phyloP scores from a whole-genome alignment of 2,329 filamentous ascomycete genomes.

The Aureobasidium sp. region DNA sequence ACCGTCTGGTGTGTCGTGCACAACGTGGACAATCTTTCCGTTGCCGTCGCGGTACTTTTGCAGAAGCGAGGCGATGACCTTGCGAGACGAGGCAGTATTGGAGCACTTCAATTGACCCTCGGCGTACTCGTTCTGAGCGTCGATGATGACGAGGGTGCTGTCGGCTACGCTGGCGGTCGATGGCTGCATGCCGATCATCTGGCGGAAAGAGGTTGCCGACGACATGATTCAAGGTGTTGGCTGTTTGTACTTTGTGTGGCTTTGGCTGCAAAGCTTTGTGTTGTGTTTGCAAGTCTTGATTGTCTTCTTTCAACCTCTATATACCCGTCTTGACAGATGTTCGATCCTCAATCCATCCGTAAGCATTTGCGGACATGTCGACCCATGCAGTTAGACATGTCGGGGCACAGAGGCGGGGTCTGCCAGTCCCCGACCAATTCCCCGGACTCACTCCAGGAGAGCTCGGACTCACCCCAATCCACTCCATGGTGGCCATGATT shows the following conservation, averaged over 20 bases:
- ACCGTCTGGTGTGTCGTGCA: slow-evolving; percentile 50
- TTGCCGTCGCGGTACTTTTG: slow-evolving; percentile 49
- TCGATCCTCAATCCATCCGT: neutral
- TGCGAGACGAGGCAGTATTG: slow-evolving; percentile 45
- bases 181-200: slow-evolving; percentile 44
- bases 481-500: too few relatives aligned
- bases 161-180: slow-evolving; percentile 50
- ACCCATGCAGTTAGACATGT: neutral
- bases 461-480: neutral
- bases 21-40: slow-evolving; percentile 52
- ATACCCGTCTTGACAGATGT: neutral
- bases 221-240: neutral
- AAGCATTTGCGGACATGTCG: neutral
- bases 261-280: neutral
- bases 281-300: too few relatives aligned
- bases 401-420: neutral
- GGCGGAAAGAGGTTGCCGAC: slow-evolving; percentile 36
- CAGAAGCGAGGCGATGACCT: slow-evolving; percentile 49
- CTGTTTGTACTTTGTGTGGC: neutral
- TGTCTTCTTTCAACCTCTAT: too few relatives aligned
- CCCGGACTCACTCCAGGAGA: neutral
- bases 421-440: neutral
- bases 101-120: slow-evolving; percentile 48
- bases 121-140: slow-evolving; percentile 59
- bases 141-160: slow-evolving; percentile 57